These are phyloP conservation scores for Colletotrichum viniferum DNA, from an alignment of 2,329 filamentous ascomycete species.

Conservation along the genomic window DNA sequence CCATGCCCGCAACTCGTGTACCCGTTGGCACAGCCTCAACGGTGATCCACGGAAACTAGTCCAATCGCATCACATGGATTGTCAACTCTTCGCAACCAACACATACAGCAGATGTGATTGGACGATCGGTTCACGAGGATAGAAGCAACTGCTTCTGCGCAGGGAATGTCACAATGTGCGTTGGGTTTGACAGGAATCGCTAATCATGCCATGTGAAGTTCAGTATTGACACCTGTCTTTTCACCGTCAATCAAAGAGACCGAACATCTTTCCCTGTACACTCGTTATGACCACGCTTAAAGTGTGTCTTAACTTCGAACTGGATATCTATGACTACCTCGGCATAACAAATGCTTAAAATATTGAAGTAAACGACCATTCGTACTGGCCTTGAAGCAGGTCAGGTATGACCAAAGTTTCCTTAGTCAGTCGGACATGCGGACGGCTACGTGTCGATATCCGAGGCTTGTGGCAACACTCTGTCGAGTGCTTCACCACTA, in stretches of 20 bases:
- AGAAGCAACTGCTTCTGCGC: fast-evolving
- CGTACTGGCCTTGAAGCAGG: not conserved
- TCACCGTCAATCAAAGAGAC: too few species aligned
- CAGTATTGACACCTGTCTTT: too few species aligned
- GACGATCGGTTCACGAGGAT: not conserved
- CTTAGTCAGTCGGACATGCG: not conserved
- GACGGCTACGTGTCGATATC: not conserved
- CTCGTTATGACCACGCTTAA: too few species aligned
- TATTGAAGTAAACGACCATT: not conserved
- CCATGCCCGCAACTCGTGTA: not conserved
- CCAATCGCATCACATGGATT: not conserved
- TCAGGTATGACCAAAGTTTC: not conserved
- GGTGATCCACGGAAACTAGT: not conserved
- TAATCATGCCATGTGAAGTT: not conserved
- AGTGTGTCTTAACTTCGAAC: too few species aligned
- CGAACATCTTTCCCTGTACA: too few species aligned
- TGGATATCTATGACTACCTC: too few species aligned
- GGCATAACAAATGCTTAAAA: too few species aligned
- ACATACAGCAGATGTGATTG: not conserved
- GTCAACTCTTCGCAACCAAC: not conserved
- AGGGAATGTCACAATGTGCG: not conserved
- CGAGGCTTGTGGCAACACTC: not conserved
- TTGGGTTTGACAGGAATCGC: not conserved
- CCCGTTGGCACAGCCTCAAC: not conserved
- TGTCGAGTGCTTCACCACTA: not conserved